Evolutionary conservation across 179 eudicot genomes (phyloP), one percentile per base, ranked within the genome.

Genomic region (Spinacia oleracea): DNA sequence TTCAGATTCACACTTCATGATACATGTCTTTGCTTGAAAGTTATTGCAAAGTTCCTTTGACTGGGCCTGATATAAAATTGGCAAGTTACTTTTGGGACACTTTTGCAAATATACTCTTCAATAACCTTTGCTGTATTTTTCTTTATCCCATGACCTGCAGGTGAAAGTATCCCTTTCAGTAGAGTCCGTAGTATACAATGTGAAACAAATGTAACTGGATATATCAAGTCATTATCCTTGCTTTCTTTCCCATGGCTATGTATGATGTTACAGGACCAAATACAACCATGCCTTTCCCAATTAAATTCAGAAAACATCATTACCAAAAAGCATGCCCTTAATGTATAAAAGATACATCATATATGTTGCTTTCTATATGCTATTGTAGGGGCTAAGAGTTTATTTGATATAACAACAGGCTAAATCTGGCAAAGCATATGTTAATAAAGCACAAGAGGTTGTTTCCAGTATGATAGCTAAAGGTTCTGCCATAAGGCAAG

Each of bases 361-460:
- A 14, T 55, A 50, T 56, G 56, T 21, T 46, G 46, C 70, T 25
- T 50, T 48, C 56, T 79, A 25, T 43, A 14, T 46, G 38, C 71
- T 10, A 16, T 9, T 35, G 20, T 18, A 46, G 66, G 45, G 35
- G 29, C n/a, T 79, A 32, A 79, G 16, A 20, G 29, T 63, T 12
- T n/a, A 40, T 55, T 74, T 6, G 53, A 25, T 83, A 38, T 77
- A 58, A 20, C 63, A 38, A 63, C 94, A 91, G 95, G 85, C 14
- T 32, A 88, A 83, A 63, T 58, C 86, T 83, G 92, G 95, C 71
- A 90, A 86, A 77, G 84, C 86, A 12, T 89, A 93, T 69, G 93
- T 87, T 42, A 88, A 64, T 82, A 96, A 93, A 89, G 99, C 99
- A 42, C 99, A 96, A 89, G 96, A 89, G 79, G 98, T 93, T 79